Conservation (phyloP, 1,284 basidiomycete genomes). For the Stygiomarasmius scandens region DNA sequence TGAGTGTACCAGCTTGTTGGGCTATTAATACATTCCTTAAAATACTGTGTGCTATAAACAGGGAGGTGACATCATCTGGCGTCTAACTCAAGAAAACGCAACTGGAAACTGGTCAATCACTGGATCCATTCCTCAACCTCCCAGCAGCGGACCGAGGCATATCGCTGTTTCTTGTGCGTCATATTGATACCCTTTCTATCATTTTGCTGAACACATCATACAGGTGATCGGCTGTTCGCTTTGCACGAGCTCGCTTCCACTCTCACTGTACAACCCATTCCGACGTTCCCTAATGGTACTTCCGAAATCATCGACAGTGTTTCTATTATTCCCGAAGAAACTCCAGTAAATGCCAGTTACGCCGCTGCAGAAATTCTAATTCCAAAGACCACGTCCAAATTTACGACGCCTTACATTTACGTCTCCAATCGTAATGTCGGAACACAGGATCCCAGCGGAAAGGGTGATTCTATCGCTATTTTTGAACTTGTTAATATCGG, state of each 20-base stretch:
- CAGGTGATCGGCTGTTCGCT: conserved; percentile 37
- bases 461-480: conserved; percentile 65
- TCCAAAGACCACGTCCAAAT: conserved; percentile 47
- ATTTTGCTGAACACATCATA: not conserved
- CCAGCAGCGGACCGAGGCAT: conserved; percentile 69
- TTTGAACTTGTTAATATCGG: conserved; percentile 47
- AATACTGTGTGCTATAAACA: conserved; percentile 24
- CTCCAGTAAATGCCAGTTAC: conserved; percentile 47
- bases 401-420: conserved; percentile 60
- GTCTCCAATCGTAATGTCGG: conserved; percentile 68
- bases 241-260: conserved; percentile 68
- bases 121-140: conserved; percentile 63
- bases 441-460: conserved; percentile 37
- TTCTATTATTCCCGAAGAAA: conserved; percentile 55
- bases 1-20: conserved; percentile 28
- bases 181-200: not conserved
- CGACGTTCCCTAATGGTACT: conserved; percentile 48
- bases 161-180: conserved; percentile 53
- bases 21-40: conserved; percentile 2
- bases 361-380: conserved; percentile 63
- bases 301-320: conserved; percentile 51
- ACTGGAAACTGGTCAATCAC: conserved; percentile 53
- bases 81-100: conserved; percentile 43
- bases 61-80: conserved; percentile 71
- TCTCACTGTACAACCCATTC: conserved; percentile 61